phyloP scores from a whole-genome alignment of 2,329 filamentous ascomycete species.

The Anthostomella pinea region DNA sequence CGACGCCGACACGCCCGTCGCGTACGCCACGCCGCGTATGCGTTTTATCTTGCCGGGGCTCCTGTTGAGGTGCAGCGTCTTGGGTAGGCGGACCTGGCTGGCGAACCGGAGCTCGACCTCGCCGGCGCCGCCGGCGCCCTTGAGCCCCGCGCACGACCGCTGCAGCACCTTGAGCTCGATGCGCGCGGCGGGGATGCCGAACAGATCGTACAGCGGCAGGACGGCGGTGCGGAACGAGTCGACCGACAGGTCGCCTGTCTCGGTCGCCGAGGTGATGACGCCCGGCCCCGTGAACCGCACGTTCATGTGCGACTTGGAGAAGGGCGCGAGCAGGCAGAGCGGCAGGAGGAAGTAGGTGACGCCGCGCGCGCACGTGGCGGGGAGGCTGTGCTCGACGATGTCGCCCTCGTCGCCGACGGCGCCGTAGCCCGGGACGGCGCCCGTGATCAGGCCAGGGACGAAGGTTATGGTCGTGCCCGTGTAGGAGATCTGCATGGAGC shows the following conservation, averaged over 20 bases:
- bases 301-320: slow-evolving; percentile 87
- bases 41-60: slow-evolving; percentile 81
- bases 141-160: slow-evolving; percentile 72
- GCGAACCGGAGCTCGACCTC: slow-evolving; percentile 93
- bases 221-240: slow-evolving; percentile 93
- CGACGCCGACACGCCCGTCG: slow-evolving; percentile 83
- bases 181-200: slow-evolving; percentile 75
- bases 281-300: slow-evolving; percentile 86
- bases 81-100: slow-evolving; percentile 88
- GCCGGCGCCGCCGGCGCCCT: slow-evolving; percentile 78
- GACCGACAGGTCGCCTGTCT: slow-evolving; percentile 81
- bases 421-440: slow-evolving; percentile 70
- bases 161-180: slow-evolving; percentile 82
- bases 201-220: slow-evolving; percentile 83
- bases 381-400: slow-evolving; percentile 77
- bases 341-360: slow-evolving; percentile 91
- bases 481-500: slow-evolving; percentile 91
- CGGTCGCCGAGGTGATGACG: slow-evolving; percentile 85
- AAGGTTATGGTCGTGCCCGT: slow-evolving; percentile 93
- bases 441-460: slow-evolving; percentile 87
- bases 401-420: slow-evolving; percentile 67
- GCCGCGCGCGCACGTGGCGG: slow-evolving; percentile 72
- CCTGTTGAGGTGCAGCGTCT: slow-evolving; percentile 84
- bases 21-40: slow-evolving; percentile 90
- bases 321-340: slow-evolving; percentile 85